Percentiles rank a stretch among this genome's conserved stretches.
Evolutionary conservation across 1,284 basidiomycete species (phyloP).

Genomic region (Ceratobasidium sp.): DNA sequence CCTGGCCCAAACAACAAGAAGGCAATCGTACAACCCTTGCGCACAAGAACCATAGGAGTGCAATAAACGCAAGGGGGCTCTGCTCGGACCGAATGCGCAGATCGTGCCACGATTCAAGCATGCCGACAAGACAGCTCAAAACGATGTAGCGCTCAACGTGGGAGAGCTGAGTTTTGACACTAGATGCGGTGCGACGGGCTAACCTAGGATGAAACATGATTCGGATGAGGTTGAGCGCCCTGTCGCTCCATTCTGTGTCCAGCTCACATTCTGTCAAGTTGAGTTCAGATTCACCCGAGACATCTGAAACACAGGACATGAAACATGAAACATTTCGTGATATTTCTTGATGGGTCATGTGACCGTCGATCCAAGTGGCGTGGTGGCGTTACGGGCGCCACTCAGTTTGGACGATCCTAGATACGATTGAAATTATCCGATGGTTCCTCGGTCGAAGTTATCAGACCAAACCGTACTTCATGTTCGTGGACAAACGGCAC

Average conservation of each 20-base stretch:
- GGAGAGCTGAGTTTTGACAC: constrained; percentile 12
- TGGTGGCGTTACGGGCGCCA: constrained; percentile 22
- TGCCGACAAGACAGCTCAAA: not conserved
- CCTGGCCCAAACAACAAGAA: not conserved
- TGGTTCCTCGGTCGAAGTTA: not conserved
- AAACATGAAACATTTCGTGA: constrained; percentile 20
- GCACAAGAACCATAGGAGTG: not conserved
- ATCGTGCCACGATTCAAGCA: not conserved
- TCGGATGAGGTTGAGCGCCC: not conserved
- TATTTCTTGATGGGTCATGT: constrained; percentile 15
- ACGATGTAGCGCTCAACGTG: not conserved
- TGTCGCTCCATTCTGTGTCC: not conserved
- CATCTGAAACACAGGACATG: not conserved
- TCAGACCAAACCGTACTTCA: not conserved
- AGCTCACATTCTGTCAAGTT: not conserved
- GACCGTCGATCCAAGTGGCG: constrained; percentile 35
- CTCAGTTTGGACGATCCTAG: not conserved
- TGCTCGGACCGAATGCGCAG: constrained; percentile 1
- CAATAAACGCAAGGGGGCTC: constrained; percentile 4
- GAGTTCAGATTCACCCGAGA: not conserved
- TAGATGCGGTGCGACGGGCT: not conserved
- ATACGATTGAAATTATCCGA: not conserved
- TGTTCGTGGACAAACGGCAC: not conserved
- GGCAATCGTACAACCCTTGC: not conserved
- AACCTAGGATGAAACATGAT: not conserved